Percentiles rank a stretch among this genome's conserved stretches.
phyloP scores from a whole-genome alignment of 176 grass and related monocot species.

The Paspalum notatum region DNA sequence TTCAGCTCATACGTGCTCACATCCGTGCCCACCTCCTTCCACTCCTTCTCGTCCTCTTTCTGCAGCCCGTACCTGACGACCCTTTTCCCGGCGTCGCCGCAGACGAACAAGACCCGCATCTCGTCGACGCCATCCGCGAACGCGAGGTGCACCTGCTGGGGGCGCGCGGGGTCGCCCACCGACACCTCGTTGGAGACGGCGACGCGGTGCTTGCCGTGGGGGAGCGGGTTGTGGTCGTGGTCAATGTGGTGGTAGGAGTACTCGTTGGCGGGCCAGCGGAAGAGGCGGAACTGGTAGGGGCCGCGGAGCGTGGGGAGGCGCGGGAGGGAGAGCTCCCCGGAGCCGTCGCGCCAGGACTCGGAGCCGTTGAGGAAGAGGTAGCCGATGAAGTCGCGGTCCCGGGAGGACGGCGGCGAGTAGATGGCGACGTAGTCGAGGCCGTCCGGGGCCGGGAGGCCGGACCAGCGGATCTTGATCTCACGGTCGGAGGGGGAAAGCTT shows the following conservation, averaged over 20 bases:
- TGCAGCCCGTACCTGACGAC: slow-evolving; percentile 68
- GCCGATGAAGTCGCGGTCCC: slow-evolving; percentile 73
- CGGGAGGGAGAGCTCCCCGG: slow-evolving; percentile 63
- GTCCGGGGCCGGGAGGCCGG: slow-evolving; percentile 61
- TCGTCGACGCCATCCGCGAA: slow-evolving; percentile 75
- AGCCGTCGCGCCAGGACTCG: slow-evolving; percentile 51
- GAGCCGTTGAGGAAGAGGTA: slow-evolving; percentile 95
- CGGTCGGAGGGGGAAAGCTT: slow-evolving; percentile 47
- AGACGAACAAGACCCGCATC: slow-evolving; percentile 92
- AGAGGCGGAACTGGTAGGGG: slow-evolving; percentile 84
- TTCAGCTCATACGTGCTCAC: slow-evolving; percentile 81
- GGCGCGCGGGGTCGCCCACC: slow-evolving; percentile 48
- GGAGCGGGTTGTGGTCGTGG: slow-evolving; percentile 81
- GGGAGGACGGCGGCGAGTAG: slow-evolving; percentile 83
- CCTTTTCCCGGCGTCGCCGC: slow-evolving; percentile 58
- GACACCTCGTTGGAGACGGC: slow-evolving; percentile 57
- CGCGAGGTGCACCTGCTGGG: slow-evolving; percentile 83
- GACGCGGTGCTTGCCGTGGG: slow-evolving; percentile 61
- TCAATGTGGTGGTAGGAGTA: slow-evolving; percentile 70
- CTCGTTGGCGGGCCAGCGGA: slow-evolving; percentile 77
- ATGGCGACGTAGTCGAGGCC: slow-evolving; percentile 81
- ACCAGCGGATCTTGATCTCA: slow-evolving; percentile 68
- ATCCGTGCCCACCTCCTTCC: slow-evolving; percentile 56
- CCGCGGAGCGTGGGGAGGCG: slow-evolving; percentile 69
- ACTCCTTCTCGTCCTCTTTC: slow-evolving; percentile 28